Evolutionary conservation across 2,329 filamentous ascomycete genomes (phyloP).

Genomic region (Aspergillus ruber): DNA sequence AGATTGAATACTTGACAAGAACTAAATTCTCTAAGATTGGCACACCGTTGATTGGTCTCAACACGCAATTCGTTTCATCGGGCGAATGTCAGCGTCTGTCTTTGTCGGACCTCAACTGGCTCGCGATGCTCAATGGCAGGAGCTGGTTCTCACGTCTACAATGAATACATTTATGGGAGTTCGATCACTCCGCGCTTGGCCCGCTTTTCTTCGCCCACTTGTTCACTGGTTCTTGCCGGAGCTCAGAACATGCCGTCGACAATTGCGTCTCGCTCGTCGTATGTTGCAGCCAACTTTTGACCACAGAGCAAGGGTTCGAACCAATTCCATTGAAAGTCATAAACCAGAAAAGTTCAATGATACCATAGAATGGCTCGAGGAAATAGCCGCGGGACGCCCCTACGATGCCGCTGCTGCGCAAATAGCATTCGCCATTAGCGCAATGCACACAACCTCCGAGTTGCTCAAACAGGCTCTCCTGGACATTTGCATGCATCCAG

Average conservation of each 20-base stretch:
- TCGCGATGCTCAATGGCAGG: slow-evolving; percentile 8
- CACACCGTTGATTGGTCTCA: slow-evolving; percentile 2
- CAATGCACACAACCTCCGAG: slow-evolving; percentile 10
- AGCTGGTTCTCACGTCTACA: slow-evolving; percentile 8
- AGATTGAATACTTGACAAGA: neutral
- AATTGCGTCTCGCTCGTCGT: slow-evolving; percentile 30
- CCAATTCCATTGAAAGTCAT: neutral
- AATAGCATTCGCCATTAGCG: slow-evolving; percentile 10
- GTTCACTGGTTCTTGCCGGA: slow-evolving; percentile 37
- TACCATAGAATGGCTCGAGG: slow-evolving; percentile 12
- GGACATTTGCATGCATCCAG: slow-evolving; percentile 5
- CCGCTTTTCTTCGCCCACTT: slow-evolving; percentile 30
- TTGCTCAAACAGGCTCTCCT: slow-evolving; percentile 3
- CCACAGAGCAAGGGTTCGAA: slow-evolving; percentile 2
- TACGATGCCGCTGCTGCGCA: slow-evolving; percentile 11
- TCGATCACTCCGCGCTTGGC: slow-evolving; percentile 34
- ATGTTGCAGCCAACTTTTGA: slow-evolving; percentile 19
- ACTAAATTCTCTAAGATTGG: slow-evolving; percentile 5
- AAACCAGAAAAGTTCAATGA: slow-evolving; percentile 3
- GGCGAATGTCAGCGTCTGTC: slow-evolving; percentile 7
- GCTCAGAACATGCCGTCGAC: slow-evolving; percentile 24
- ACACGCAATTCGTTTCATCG: slow-evolving; percentile 6
- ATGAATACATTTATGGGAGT: slow-evolving; percentile 8
- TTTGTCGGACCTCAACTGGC: slow-evolving; percentile 12
- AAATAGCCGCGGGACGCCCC: slow-evolving; percentile 6